Conservation (phyloP, 2,329 filamentous ascomycete genomes). For the Calonectria naviculata region DNA sequence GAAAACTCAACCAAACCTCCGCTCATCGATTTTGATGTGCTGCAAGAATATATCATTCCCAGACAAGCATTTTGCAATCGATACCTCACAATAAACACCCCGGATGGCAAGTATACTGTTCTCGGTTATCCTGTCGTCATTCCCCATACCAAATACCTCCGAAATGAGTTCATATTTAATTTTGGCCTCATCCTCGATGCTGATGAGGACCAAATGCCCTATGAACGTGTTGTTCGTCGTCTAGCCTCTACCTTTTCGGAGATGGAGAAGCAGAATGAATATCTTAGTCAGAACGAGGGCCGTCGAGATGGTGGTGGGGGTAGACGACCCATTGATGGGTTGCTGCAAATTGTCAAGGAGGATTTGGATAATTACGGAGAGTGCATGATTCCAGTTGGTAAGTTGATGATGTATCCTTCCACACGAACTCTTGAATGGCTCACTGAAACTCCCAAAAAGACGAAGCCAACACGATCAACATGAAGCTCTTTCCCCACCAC, state of each 20-base stretch:
- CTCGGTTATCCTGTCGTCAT: slow-evolving; percentile 93
- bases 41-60: slow-evolving; percentile 94
- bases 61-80: slow-evolving; percentile 96
- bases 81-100: slow-evolving; percentile 82
- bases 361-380: slow-evolving; percentile 98
- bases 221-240: slow-evolving; percentile 86
- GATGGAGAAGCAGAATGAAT: slow-evolving; percentile 91
- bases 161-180: slow-evolving; percentile 99
- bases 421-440: not conserved
- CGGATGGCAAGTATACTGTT: slow-evolving; percentile 77
- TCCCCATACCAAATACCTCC: slow-evolving; percentile 81
- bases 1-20: slow-evolving; percentile 57
- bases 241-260: slow-evolving; percentile 87
- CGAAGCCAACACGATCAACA: slow-evolving; percentile 93
- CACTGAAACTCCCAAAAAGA: slow-evolving; percentile 60
- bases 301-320: slow-evolving; percentile 51
- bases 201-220: slow-evolving; percentile 77
- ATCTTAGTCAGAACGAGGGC: slow-evolving; percentile 74
- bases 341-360: slow-evolving; percentile 84
- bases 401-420: slow-evolving; percentile 39
- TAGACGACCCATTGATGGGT: slow-evolving; percentile 80
- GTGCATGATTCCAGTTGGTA: slow-evolving; percentile 97
- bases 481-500: slow-evolving; percentile 92
- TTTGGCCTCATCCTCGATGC: slow-evolving; percentile 85
- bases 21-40: slow-evolving; percentile 85